Conservation (phyloP, 2,329 filamentous ascomycete species). For the Xylariomycetidae sp. region DNA sequence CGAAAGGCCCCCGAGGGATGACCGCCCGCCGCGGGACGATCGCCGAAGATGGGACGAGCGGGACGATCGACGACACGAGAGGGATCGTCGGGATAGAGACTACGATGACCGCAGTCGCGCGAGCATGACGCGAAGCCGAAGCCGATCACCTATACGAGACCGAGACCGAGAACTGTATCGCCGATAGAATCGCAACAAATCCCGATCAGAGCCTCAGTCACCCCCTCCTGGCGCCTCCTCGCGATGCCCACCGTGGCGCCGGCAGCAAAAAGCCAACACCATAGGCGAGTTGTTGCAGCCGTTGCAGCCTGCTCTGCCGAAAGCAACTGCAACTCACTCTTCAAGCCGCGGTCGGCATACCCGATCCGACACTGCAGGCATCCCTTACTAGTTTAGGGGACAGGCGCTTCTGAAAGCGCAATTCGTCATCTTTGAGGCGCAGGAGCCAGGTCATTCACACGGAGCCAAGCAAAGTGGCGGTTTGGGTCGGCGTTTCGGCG, state of each 20-base stretch:
- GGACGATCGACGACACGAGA: conserved; percentile 32
- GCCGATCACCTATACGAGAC: conserved; percentile 36
- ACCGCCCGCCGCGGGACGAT: conserved; percentile 29
- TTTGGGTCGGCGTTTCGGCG: no score
- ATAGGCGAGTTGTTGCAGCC: no score
- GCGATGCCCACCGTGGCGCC: no score
- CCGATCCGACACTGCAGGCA: no score
- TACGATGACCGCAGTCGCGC: conserved; percentile 30
- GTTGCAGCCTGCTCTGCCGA: no score
- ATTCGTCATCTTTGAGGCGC: no score
- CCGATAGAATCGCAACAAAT: conserved; percentile 31
- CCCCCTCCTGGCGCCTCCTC: not conserved
- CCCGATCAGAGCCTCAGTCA: conserved; percentile 3
- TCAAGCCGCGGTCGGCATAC: no score
- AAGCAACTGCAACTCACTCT: no score
- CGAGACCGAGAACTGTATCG: conserved; percentile 45
- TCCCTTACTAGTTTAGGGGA: no score
- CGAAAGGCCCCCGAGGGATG: conserved; percentile 31
- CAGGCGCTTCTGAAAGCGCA: no score
- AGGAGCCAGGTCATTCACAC: no score
- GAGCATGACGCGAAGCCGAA: conserved; percentile 38
- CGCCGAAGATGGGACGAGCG: conserved; percentile 29
- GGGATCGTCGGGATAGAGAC: conserved; percentile 31
- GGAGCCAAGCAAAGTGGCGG: no score
- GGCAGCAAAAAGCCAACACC: not conserved